phyloP scores from a whole-genome alignment of 2,329 filamentous ascomycete genomes.

The Ophiocordyceps camponoti-saundersi region DNA sequence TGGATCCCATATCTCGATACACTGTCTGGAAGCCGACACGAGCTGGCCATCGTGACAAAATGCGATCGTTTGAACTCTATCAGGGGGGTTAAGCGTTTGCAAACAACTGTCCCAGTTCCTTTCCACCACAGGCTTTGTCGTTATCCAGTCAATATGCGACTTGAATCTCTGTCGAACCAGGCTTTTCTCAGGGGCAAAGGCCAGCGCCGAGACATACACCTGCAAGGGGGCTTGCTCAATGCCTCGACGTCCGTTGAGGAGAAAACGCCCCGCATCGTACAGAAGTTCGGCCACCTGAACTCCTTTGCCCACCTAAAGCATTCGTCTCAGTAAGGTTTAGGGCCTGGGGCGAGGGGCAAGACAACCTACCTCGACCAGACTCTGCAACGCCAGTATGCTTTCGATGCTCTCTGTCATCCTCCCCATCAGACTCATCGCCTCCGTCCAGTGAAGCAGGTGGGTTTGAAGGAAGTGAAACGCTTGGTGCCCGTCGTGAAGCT shows the following conservation, averaged over 20 bases:
- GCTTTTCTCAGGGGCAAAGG: constrained; percentile 8
- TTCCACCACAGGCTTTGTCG: background rate
- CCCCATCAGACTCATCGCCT: constrained; percentile 16
- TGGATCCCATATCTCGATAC: background rate
- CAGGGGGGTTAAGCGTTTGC: background rate
- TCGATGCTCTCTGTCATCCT: constrained; percentile 4
- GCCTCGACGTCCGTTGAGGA: constrained; percentile 1
- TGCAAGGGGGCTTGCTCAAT: constrained; percentile 8
- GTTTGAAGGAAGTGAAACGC: constrained; percentile 13
- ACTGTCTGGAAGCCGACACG: background rate
- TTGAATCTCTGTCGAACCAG: constrained; percentile 3
- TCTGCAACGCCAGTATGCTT: constrained; percentile 3
- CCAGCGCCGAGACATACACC: constrained; percentile 9
- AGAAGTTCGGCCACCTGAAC: constrained; percentile 3
- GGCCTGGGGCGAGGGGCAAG: background rate
- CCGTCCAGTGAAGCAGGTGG: constrained; percentile 23
- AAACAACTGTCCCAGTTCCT: background rate
- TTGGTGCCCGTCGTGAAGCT: constrained; percentile 9
- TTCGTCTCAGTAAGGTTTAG: background rate
- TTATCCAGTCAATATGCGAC: constrained; percentile 5
- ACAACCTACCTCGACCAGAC: background rate
- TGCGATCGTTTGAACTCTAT: background rate
- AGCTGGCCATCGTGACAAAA: background rate
- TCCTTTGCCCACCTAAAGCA: background rate
- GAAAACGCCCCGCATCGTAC: constrained; percentile 5